Evolutionary conservation across 2,329 filamentous ascomycete species (phyloP).

Genomic region (Neofusicoccum laricinum): DNA sequence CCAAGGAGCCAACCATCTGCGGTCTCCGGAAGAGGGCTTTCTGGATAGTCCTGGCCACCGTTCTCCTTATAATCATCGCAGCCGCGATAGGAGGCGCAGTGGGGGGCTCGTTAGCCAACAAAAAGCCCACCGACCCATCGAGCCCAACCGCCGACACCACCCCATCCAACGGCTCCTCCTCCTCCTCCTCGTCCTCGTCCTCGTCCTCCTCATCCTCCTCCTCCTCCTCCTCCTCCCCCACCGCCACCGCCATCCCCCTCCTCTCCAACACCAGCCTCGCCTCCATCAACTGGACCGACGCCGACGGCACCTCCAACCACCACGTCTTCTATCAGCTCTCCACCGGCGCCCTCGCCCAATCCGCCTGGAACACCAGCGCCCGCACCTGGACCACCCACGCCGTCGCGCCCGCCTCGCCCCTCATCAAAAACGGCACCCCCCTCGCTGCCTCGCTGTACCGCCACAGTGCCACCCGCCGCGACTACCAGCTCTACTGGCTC

Average conservation of each 20-base stretch:
- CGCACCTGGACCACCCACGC: background rate
- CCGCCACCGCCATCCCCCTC: background rate
- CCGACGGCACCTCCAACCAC: background rate
- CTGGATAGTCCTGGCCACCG: background rate
- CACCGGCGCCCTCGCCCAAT: background rate
- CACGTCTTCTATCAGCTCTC: background rate
- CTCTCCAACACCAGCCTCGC: background rate
- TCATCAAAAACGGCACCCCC: background rate
- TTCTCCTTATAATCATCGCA: background rate
- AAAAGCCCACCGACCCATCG: background rate
- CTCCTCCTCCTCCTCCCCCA: background rate
- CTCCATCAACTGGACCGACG: slow-evolving; percentile 2
- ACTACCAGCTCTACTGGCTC: background rate
- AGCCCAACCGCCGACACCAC: background rate
- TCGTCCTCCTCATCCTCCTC: no score
- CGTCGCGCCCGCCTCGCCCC: background rate
- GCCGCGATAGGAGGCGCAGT: background rate
- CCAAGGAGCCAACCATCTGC: background rate
- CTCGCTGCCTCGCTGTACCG: background rate
- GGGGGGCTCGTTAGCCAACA: background rate
- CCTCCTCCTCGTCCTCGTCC: no score
- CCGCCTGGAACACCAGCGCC: background rate
- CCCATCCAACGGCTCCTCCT: background rate
- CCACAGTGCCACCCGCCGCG: background rate
- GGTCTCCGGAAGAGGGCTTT: background rate